phyloP scores from a whole-genome alignment of 2,329 filamentous ascomycete species.

The Lachnellula willkommii region DNA sequence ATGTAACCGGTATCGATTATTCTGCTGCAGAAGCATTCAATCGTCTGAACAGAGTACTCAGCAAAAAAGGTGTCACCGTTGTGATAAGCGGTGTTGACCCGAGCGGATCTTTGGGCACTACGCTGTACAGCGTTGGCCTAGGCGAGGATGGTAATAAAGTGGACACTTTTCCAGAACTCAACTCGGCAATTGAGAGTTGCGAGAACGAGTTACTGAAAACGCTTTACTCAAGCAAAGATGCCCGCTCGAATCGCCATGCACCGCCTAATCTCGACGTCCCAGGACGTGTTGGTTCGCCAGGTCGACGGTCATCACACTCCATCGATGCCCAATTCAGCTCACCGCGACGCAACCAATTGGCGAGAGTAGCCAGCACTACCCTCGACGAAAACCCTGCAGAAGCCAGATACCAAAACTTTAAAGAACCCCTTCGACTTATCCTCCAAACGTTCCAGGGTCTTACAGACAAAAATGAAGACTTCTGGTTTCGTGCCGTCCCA shows the following conservation, averaged over 20 bases:
- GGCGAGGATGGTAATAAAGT: conserved; percentile 69
- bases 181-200: conserved; percentile 87
- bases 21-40: conserved; percentile 94
- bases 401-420: conserved; percentile 76
- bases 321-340: conserved; percentile 63
- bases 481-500: conserved; percentile 76
- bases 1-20: conserved; percentile 91
- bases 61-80: conserved; percentile 71
- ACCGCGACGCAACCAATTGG: conserved; percentile 71
- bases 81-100: conserved; percentile 78
- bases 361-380: conserved; percentile 70
- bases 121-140: conserved; percentile 77
- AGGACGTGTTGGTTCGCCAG: conserved; percentile 1
- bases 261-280: conserved; percentile 29
- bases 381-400: conserved; percentile 57
- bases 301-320: conserved; percentile 31
- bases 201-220: conserved; percentile 89
- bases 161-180: conserved; percentile 79
- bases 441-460: conserved; percentile 92
- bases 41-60: conserved; percentile 78
- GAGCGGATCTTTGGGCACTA: conserved; percentile 68
- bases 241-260: conserved; percentile 42
- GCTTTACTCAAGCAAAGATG: conserved; percentile 66
- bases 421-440: conserved; percentile 84
- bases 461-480: conserved; percentile 82